A percentile compares a stretch with the other conserved stretches of the same genome.
Evolutionary conservation across 2,329 filamentous ascomycete species (phyloP).

Genomic region (Penicillium sp.): DNA sequence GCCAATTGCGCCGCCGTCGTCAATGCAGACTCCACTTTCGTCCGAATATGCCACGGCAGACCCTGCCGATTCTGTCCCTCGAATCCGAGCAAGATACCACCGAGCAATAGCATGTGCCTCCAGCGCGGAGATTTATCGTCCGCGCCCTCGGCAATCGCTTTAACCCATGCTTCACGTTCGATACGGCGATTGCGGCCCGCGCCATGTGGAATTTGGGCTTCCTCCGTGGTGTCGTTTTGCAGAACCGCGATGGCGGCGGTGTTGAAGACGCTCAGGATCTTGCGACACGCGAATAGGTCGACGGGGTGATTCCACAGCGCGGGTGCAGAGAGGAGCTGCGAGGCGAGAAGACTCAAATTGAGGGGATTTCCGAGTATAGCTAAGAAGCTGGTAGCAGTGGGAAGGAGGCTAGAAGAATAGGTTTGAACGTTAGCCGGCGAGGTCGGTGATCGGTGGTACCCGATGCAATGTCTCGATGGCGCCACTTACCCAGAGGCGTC

Average conservation of each 20-base stretch:
- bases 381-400: conserved; percentile 51
- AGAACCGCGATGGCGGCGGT: conserved; percentile 59
- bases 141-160: conserved; percentile 60
- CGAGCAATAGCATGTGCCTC: conserved; percentile 81
- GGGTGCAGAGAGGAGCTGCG: conserved; percentile 60
- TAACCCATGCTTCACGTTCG: conserved; percentile 59
- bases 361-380: conserved; percentile 60
- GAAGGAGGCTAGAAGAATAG: conserved; percentile 51
- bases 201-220: conserved; percentile 37
- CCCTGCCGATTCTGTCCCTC: conserved; percentile 64
- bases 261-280: conserved; percentile 64
- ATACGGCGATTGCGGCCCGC: conserved; percentile 52
- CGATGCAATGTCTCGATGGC: conserved; percentile 1
- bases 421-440: conserved; percentile 15
- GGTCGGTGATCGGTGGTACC: conserved; percentile 14
- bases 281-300: conserved; percentile 57
- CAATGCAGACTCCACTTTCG: conserved; percentile 71
- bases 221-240: conserved; percentile 48
- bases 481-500: conserved; percentile 59
- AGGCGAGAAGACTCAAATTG: conserved; percentile 62
- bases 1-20: conserved; percentile 77
- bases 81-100: conserved; percentile 76
- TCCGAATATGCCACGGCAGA: conserved; percentile 65
- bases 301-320: conserved; percentile 61
- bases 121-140: conserved; percentile 68